Evolutionary conservation across 345 rosid genomes (phyloP), one percentile per base, ranked within the genome.

Genomic region (Pseudoturritis turrita): DNA sequence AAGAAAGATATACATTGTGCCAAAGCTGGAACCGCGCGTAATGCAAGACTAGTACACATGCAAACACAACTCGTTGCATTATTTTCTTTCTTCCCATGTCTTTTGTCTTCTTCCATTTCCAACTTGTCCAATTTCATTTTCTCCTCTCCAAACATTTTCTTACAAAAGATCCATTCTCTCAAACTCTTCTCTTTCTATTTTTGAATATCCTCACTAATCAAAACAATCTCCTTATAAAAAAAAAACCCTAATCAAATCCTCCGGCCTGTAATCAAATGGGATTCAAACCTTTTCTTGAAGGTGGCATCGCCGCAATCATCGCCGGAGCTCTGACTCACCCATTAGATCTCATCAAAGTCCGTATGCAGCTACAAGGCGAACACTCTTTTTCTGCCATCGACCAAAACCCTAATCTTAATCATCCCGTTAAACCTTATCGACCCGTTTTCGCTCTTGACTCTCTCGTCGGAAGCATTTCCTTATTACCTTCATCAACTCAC

Each of bases 311-410:
- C 17, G 88, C 96, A 25, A 78, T 89, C 33, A 79, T 91, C 47
- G 93, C 90, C 37, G 97, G 97, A 4, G 89, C 89, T 77, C 68
- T 89, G 17, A 89, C 93, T 22, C 97, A 91, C 52, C 97, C 96
- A 14, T 77, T 91, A n/a, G 97, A 91, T 41, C 89, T 91, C 39
- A 82, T 91, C 71, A 91, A 91, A 83, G 97, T 91, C 31, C 90
- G 96, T 4, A 89, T 91, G 94, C 97, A 91, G 45, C 89, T 91
- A 21, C 96, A 89, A 74, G 97, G 97, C 17, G 92, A 91, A 68
- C 29, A 71, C 70, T 37, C 75, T 44, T 21, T 69, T 31, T 67
- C 71, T 31, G 60, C 37, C 37, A 11, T 35, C 22, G 58, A 76
- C 61, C 71, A 53, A 11, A 62, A 18, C 65, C 57, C 62, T 22